Base-by-base conservation (phyloP, 2,329 filamentous ascomycete genomes). In the Aspergillus fumigatiaffinis region DNA sequence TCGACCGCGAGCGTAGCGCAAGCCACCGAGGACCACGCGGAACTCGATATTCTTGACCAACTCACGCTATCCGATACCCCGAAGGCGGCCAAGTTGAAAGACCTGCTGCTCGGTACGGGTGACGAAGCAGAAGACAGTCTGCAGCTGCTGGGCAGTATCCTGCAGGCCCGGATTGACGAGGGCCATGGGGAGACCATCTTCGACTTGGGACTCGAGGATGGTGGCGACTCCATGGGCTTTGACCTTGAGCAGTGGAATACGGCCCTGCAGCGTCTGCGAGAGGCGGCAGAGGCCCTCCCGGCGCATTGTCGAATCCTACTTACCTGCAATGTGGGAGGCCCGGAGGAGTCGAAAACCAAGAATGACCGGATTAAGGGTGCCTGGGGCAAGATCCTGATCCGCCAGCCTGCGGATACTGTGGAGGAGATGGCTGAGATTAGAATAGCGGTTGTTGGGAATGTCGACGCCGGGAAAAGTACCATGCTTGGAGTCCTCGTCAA, bases 391-490 rank as follows among this genome's bases (percentile, higher is more conserved):
- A 73, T 97, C 51, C 84, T 97, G 66, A 83, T 97, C 59, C 86
- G 94, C 42, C 87, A 88, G 68, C 79, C 84, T 23, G 91, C 92
- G 2, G 78, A 82, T 21, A 88, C 82, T 12, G 84, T 91, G 4
- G 92, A 97, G 71, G 87, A 95, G 56, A 90, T 96, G 26, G 96
- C 97, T 60, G 94, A 99, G 81, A 96, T 93, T 9, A 81, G 94
- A 65, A 95, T 99, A 76, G 94, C 93, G 0, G 94, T 99, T 0
- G 94, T 99, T 7, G 94, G 94, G 51, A 99, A 99, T 78, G 91
- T 99, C 54, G 94, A 99, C 73, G 94, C 94, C 9, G 94, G 94
- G 0, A 99, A 99, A 77, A 96, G 91, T 71, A 97, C 94, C 28
- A 89, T 97, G 84, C 80, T 99, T 2, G 94, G 94, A 47, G 94